These are phyloP conservation scores for Stenocarpella maydis DNA, from an alignment of 2,329 filamentous ascomycete genomes.

Conservation along the genomic window DNA sequence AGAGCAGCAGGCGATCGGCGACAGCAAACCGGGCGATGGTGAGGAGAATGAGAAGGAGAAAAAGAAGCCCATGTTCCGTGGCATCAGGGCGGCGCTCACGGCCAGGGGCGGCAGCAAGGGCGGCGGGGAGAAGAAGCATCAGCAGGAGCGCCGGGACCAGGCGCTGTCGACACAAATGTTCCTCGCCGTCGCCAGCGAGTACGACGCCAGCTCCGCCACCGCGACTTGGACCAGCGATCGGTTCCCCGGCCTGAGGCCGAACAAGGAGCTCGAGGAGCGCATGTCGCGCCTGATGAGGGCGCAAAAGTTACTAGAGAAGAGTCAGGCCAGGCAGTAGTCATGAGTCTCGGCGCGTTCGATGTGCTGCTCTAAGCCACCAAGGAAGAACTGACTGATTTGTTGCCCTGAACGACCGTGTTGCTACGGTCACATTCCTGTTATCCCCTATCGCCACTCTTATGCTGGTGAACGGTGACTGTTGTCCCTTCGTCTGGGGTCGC, in stretches of 20 bases:
- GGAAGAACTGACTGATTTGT: background rate
- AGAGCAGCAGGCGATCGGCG: background rate
- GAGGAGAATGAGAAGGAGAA: no score
- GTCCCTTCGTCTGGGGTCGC: background rate
- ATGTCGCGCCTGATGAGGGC: conserved; percentile 40
- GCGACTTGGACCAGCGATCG: no score
- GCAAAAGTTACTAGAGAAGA: conserved; percentile 37
- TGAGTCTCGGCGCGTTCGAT: background rate
- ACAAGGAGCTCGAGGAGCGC: conserved; percentile 38
- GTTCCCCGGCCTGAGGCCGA: background rate
- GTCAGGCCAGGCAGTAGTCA: conserved; percentile 6
- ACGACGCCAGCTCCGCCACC: conserved; percentile 22
- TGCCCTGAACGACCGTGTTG: no score
- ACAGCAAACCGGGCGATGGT: background rate
- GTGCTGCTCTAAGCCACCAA: background rate
- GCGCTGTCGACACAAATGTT: conserved; percentile 35
- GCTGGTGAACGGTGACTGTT: background rate
- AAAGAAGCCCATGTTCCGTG: conserved; percentile 1
- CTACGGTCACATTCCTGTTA: no score
- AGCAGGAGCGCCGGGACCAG: background rate
- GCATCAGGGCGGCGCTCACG: conserved; percentile 12
- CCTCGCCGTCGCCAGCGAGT: conserved; percentile 32
- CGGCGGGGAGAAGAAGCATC: no score
- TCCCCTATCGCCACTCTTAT: background rate
- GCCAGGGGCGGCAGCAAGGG: background rate